Conservation (phyloP, 2,329 filamentous ascomycete genomes). For the Aspergillus fumigatiaffinis region DNA sequence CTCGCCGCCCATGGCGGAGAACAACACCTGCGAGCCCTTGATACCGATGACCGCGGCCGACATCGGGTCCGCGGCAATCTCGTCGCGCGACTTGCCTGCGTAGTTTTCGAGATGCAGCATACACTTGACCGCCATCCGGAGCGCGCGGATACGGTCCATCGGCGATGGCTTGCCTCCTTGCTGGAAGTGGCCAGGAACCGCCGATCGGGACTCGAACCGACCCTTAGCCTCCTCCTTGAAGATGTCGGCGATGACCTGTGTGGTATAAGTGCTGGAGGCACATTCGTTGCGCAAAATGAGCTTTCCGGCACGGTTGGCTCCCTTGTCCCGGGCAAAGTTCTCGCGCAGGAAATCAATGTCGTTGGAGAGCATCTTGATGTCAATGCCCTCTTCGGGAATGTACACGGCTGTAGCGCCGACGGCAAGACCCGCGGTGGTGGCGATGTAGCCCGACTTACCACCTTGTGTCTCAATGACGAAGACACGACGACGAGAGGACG, state of each 20-base stretch:
- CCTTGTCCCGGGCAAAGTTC: conserved; percentile 78
- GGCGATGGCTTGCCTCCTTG: conserved; percentile 89
- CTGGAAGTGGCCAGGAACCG: conserved; percentile 90
- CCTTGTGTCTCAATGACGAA: conserved; percentile 99
- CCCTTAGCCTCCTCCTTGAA: conserved; percentile 90
- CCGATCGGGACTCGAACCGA: conserved; percentile 86
- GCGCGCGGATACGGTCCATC: conserved; percentile 92
- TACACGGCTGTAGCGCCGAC: conserved; percentile 92
- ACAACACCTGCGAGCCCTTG: conserved; percentile 83
- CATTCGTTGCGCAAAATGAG: conserved; percentile 97
- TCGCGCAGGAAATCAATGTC: conserved; percentile 88
- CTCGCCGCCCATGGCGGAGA: conserved; percentile 64
- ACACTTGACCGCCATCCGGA: conserved; percentile 88
- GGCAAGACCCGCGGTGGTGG: conserved; percentile 83
- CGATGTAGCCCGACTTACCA: conserved; percentile 88
- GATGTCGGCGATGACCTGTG: conserved; percentile 90
- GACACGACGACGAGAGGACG: conserved; percentile 84
- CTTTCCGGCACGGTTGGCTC: conserved; percentile 84
- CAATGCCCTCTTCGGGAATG: conserved; percentile 93
- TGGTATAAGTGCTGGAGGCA: conserved; percentile 83
- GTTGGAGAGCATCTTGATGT: conserved; percentile 82
- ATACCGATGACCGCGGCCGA: conserved; percentile 86
- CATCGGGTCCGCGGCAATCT: conserved; percentile 69
- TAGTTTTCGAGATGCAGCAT: conserved; percentile 85
- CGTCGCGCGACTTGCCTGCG: conserved; percentile 60